Conservation (phyloP, 805 yeast species). For the Wickerhamomyces mucosus region DNA sequence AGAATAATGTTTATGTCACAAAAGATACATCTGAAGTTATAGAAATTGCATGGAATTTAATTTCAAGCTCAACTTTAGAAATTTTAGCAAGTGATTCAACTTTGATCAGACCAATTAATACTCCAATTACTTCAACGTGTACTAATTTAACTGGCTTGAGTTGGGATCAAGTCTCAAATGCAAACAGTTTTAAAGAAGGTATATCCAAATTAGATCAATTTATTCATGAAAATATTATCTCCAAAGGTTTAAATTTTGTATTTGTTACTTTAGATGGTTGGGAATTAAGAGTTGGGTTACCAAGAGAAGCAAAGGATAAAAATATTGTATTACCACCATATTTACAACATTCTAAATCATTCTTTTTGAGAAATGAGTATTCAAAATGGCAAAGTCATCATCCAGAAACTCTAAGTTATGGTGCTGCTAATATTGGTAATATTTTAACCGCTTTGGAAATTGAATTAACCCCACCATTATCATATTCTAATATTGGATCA, state of each 20-base stretch:
- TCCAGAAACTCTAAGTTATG: constrained; percentile 34
- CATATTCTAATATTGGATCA: constrained; percentile 7
- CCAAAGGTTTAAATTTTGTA: constrained; percentile 41
- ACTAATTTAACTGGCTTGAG: constrained; percentile 42
- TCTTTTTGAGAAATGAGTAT: constrained; percentile 70
- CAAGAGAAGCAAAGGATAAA: constrained; percentile 75
- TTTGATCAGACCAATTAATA: constrained; percentile 50
- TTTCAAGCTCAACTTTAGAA: constrained; percentile 44
- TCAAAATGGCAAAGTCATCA: constrained; percentile 59
- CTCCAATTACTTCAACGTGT: constrained; percentile 55
- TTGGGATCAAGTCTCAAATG: constrained; percentile 52
- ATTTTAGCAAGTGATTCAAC: constrained; percentile 33
- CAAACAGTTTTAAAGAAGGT: constrained; percentile 57
- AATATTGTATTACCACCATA: constrained; percentile 63
- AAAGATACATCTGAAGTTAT: constrained; percentile 62
- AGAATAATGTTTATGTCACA: constrained; percentile 43
- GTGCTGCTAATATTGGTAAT: constrained; percentile 20
- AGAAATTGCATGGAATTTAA: constrained; percentile 57
- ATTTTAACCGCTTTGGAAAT: constrained; percentile 22
- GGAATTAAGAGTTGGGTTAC: constrained; percentile 68
- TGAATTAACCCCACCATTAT: constrained; percentile 14
- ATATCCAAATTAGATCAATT: constrained; percentile 41
- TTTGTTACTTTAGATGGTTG: constrained; percentile 60
- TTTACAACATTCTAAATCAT: constrained; percentile 65
- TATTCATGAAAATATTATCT: constrained; percentile 33